Evolutionary conservation across 176 grass and related monocot species (phyloP).

Genomic region (Zizania latifolia): DNA sequence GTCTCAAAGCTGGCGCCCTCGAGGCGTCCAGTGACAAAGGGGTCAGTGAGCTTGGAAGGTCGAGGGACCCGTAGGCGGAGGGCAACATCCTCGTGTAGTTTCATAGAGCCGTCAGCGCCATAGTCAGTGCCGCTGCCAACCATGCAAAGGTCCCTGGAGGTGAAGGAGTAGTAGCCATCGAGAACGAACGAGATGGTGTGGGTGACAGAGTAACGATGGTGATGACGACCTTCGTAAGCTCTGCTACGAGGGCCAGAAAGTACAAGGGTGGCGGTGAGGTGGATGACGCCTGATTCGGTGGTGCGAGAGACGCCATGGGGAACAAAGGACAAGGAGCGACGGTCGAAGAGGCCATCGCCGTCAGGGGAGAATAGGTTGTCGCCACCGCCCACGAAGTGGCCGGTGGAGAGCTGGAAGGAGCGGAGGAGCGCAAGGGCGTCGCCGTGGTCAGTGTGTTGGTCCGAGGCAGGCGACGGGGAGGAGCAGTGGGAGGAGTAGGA

Average conservation of each 20-base stretch:
- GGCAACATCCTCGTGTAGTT: background rate
- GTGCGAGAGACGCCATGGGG: constrained; percentile 11
- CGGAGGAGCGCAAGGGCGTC: constrained; percentile 7
- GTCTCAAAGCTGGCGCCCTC: constrained; percentile 20
- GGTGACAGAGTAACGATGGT: background rate
- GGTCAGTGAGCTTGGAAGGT: constrained; percentile 9
- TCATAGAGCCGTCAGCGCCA: background rate
- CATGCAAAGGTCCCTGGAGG: constrained; percentile 48
- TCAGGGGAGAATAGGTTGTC: constrained; percentile 18
- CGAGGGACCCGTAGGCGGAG: constrained; percentile 39
- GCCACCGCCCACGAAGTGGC: constrained; percentile 41
- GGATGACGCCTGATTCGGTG: background rate
- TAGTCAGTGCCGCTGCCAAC: constrained; percentile 31
- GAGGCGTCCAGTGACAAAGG: constrained; percentile 32
- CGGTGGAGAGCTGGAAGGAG: background rate
- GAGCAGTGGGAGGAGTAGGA: background rate
- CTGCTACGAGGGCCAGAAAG: constrained; percentile 18
- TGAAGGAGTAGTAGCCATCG: constrained; percentile 10
- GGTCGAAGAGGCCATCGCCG: background rate
- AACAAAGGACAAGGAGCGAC: constrained; percentile 31
- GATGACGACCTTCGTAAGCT: no score
- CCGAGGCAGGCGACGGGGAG: background rate
- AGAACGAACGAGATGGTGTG: constrained; percentile 4
- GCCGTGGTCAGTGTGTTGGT: background rate
- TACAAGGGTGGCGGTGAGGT: constrained; percentile 28